A percentile compares a stretch with the other conserved stretches of the same genome.
Conservation (phyloP, 208 protist genomes). For the Leishmania tarentolae region DNA sequence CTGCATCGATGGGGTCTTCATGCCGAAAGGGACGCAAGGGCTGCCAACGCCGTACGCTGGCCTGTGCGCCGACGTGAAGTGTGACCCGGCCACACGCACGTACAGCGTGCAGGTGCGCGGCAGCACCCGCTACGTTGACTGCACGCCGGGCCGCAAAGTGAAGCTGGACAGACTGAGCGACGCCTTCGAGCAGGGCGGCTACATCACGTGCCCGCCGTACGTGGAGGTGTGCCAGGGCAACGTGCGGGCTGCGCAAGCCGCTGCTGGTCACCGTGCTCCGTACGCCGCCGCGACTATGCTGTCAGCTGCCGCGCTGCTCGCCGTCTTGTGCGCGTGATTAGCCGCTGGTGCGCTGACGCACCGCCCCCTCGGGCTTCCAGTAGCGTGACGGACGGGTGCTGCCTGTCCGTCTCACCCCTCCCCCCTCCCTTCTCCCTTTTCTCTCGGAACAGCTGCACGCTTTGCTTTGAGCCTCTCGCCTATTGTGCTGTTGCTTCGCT, state of each 20-base stretch:
- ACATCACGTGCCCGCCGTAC: constrained; percentile 15
- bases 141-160: not conserved
- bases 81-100: not conserved
- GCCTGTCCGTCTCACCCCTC: too few species aligned
- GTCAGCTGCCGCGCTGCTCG: not conserved
- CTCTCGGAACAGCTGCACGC: too few species aligned
- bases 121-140: not conserved
- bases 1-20: constrained; percentile 2
- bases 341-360: too few species aligned
- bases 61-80: constrained; percentile 8
- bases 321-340: not conserved
- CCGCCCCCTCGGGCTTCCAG: too few species aligned
- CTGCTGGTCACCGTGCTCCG: not conserved
- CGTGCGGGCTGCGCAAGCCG: not conserved
- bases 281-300: not conserved
- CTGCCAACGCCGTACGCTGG: not conserved
- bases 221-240: constrained; percentile 9
- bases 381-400: too few species aligned
- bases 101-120: constrained; percentile 8
- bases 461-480: too few species aligned
- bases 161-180: not conserved
- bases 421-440: too few species aligned
- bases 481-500: too few species aligned
- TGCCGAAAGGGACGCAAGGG: not conserved
- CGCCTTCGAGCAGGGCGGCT: constrained; percentile 1